Evolutionary conservation across 768 basidiomycete genomes (phyloP), one percentile per base, ranked within the genome.

Genomic region (Suillus americanus): DNA sequence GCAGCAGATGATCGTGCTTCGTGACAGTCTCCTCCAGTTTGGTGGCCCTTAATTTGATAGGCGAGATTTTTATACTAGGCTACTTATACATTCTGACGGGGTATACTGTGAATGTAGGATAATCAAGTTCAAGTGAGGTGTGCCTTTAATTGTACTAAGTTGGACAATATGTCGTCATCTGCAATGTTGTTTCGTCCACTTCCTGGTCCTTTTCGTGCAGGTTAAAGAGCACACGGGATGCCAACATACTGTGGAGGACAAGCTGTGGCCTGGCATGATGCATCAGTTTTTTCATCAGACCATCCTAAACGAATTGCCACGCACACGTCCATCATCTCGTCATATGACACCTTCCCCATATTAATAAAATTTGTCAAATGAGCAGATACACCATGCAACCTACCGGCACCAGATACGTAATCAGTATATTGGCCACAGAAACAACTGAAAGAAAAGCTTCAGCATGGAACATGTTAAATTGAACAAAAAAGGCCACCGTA

Each of bases 1-100:
- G 33, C 54, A 56, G 54, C 56, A 57, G 56, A 56, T 56, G 35
- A 14, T 23, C 35, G 35, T 56, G 35, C 54, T 56, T 56, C 35
- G 23, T 37, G 35, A 37, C 7, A 56, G 54, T 23, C n/a, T 56
- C 35, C 54, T 56, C n/a, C 35, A 56, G n/a, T 57, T 57, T 10
- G 38, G 56, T 6, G 56, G 56, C 10, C 56, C n/a, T n/a, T n/a
- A n/a, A n/a, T 33, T 23, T 37, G n/a, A 37, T 37, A 18, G 14
- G 5, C 14, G 23, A 50, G 6, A 16, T 12, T 16, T 10, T 16
- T 37, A 18, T 43, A 35, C 3, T 23, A 14, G 35, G 35, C 35
- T 35, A 35, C 13, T 20, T 56, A 23, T 37, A 37, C 16, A 53
- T 37, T 37, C 35, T 2, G 54, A 23, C 2, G n/a, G 3, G 10